Evolutionary conservation across 1,284 basidiomycete genomes (phyloP).

Genomic region (Tylopilus sp.): DNA sequence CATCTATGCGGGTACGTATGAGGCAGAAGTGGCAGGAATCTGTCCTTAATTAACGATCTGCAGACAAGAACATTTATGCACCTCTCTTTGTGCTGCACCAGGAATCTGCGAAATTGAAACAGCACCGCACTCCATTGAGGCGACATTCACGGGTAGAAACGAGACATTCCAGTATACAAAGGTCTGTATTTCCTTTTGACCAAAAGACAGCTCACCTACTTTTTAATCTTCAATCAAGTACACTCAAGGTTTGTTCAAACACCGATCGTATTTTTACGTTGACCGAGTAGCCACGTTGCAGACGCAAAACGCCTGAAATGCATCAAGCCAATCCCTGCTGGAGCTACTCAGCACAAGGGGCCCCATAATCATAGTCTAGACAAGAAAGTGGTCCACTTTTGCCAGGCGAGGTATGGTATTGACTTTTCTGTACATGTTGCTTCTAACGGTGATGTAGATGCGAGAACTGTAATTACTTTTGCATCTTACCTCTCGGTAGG

Average conservation of each 20-base stretch:
- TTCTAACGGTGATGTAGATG: too few relatives aligned
- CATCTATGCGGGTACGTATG: constrained; percentile 69
- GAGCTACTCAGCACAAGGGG: constrained; percentile 54
- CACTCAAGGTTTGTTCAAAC: constrained; percentile 20
- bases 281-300: constrained; percentile 25
- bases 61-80: constrained; percentile 64
- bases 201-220: neutral
- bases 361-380: constrained; percentile 61
- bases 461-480: constrained; percentile 67
- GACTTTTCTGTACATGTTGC: too few relatives aligned
- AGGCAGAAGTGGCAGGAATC: neutral
- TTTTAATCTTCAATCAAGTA: neutral
- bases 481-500: constrained; percentile 65
- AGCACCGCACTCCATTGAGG: constrained; percentile 66
- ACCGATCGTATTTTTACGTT: neutral
- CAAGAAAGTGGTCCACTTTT: constrained; percentile 58
- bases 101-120: constrained; percentile 71
- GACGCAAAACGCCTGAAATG: constrained; percentile 63
- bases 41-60: constrained; percentile 7
- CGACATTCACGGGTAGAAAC: constrained; percentile 61
- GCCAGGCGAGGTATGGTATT: constrained; percentile 62
- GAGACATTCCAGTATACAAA: constrained; percentile 63
- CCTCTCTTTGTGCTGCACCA: constrained; percentile 49
- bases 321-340: constrained; percentile 56
- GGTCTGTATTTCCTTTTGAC: constrained; percentile 38